Evolutionary conservation across 768 basidiomycete species (phyloP).

Genomic region (Termitomyces titanicus): DNA sequence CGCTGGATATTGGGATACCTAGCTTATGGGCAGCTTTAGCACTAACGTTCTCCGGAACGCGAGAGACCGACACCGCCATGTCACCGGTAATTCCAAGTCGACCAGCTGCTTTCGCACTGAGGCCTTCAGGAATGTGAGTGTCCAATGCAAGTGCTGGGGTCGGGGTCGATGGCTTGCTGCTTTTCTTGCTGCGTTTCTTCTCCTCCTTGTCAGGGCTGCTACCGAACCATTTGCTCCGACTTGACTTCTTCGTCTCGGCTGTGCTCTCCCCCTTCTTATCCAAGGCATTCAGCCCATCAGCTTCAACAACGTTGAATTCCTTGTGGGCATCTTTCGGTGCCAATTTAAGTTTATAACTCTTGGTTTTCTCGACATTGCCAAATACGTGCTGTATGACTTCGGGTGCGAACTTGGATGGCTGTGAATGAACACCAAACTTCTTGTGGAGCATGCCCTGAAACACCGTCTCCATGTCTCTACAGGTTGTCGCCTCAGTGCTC

Average conservation of each 20-base stretch:
- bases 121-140: constrained; percentile 21
- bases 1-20: constrained; percentile 24
- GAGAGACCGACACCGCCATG: constrained; percentile 13
- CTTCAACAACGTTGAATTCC: background rate
- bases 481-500: constrained; percentile 34
- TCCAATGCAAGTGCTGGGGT: constrained; percentile 17
- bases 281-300: background rate
- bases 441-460: constrained; percentile 57
- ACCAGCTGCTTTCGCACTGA: constrained; percentile 22
- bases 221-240: constrained; percentile 28
- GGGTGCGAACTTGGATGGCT: constrained; percentile 47
- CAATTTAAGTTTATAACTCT: constrained; percentile 52
- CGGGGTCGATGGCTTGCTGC: constrained; percentile 8
- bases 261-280: constrained; percentile 19
- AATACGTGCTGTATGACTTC: constrained; percentile 46
- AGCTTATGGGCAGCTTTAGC: constrained; percentile 35
- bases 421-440: constrained; percentile 49
- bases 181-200: constrained; percentile 23
- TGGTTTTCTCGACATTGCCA: constrained; percentile 43
- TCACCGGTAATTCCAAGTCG: constrained; percentile 23
- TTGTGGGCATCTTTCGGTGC: constrained; percentile 35
- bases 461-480: constrained; percentile 48
- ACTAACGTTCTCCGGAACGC: constrained; percentile 25
- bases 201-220: constrained; percentile 35
- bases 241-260: constrained; percentile 27